Base-by-base conservation (phyloP, 495 filamentous ascomycete species). In the Lophiotrema nucula region DNA sequence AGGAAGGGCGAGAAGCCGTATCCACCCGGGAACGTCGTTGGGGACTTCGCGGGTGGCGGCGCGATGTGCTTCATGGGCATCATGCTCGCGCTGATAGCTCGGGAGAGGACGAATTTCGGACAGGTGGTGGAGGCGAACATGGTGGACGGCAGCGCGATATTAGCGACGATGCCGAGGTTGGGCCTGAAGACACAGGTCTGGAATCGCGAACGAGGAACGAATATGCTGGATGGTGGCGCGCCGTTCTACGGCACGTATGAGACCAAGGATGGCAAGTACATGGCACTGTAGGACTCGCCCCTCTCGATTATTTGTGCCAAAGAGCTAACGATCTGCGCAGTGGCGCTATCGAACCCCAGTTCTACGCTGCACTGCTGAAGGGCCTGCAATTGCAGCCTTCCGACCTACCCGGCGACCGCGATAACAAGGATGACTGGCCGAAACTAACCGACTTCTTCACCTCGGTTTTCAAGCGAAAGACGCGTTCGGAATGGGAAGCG, bases 41-140 rank as follows among this genome's bases (percentile, higher is more conserved):
- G 81, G 0, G 92, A 97, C 66, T 97, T 97, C 67, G 92, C 88
- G 0, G 92, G 90, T 23, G 92, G 92, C 13, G 92, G 92, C n/a
- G 81, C 85, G 1, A 82, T 83, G 61, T 83, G 90, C 38, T 87
- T 92, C 59, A 46, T 78, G 41, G 81, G 81, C 38, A 82, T 88
- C 62, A 73, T 90, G 65, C 76, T 81, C 45, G 90, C 80, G 58
- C 70, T 84, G 67, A 62, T 84, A 27, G 77, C 64, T 33, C 72
- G 77, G 46, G 79, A 73, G 68, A 78, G 62, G 27, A 84, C 74
- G 0, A 90, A 76, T 13, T 49, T 22, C 15, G 92, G 91, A 0
- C 90, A 96, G 72, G 81, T 96, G 2, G 91, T 97, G 0, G 90
- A 96, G 72, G 89, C 87, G 2, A 96, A 95, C 72, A 97, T 97